Base-by-base conservation (phyloP, 305 asterid genomes). In the Coffea humblotiana region DNA sequence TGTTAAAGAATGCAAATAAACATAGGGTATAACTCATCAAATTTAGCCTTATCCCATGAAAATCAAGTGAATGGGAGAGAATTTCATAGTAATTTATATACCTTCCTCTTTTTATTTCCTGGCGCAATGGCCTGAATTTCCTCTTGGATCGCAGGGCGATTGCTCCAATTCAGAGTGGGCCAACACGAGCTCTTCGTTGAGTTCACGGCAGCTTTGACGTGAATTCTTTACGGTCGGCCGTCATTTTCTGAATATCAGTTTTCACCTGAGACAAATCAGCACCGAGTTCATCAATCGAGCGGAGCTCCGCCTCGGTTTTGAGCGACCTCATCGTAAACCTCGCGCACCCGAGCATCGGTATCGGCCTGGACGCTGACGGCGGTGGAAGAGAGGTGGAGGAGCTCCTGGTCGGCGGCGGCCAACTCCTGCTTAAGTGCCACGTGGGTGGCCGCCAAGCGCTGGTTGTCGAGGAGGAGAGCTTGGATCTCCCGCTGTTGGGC, bases 91-190 rank as follows among this genome's bases (percentile, higher is more conserved):
- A 25, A 25, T 72, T 47, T 21, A 69, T 47, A 78, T 85, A 94
- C 98, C 98, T 93, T 92, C 98, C 99, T 84, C 87, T 86, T 68
- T 89, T 89, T 52, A 94, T 83, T 76, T 92, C 97, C 79, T 80
- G 85, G 27, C 82, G 88, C 89, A 86, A 86, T 58, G 8, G 74
- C 51, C 74, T 86, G 92, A 79, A 90, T 86, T 75, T 90, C 97
- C 18, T 83, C 86, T 84, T 85, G 86, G 73, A 95, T 78, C 3
- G 51, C 82, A 12, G 90, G 90, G 78, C 77, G 90, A 72, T 45
- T 83, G 84, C 83, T 86, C 85, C 85, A 87, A 80, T 77, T 88
- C 89, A 51, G 86, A 72, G 67, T 79, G 81, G 32, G 77, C 79
- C 83, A 65, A 81, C 8, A 79, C 84, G 35, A 91, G 82, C 54